Conservation (phyloP, 345 rosid genomes). For the Sisymbrium irio region DNA sequence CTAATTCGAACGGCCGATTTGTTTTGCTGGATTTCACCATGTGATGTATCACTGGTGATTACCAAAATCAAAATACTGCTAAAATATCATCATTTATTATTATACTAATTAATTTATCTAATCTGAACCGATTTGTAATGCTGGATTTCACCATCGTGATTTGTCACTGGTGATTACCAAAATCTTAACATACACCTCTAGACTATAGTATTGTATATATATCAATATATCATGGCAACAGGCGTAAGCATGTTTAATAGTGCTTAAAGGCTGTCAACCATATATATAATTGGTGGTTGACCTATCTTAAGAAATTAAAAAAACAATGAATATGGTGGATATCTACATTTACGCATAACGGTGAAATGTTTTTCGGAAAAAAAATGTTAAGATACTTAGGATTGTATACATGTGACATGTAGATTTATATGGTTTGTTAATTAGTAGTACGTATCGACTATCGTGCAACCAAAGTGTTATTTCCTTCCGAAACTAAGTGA, state of each 20-base stretch:
- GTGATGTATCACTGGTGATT: neutral
- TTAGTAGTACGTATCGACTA: neutral
- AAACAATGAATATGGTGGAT: neutral
- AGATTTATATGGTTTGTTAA: neutral
- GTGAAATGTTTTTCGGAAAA: neutral
- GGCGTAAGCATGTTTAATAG: neutral
- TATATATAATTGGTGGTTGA: neutral
- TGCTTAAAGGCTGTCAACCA: slow-evolving; percentile 15
- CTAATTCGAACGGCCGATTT: neutral
- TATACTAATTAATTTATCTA: neutral
- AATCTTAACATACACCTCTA: slow-evolving; percentile 7
- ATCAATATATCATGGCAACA: slow-evolving; percentile 14
- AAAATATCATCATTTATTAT: neutral
- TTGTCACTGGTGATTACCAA: slow-evolving; percentile 20
- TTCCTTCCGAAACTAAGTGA: neutral
- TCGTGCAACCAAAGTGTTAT: neutral
- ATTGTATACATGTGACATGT: neutral
- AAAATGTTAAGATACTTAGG: neutral
- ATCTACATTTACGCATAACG: slow-evolving; percentile 7
- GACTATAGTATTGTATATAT: neutral
- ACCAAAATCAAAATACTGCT: slow-evolving; percentile 2
- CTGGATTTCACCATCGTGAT: slow-evolving; percentile 14
- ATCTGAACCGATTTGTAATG: neutral
- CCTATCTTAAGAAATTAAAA: neutral
- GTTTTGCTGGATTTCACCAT: slow-evolving; percentile 1